Base-by-base conservation (phyloP, 768 basidiomycete species). In the Lyophyllum shimeji region DNA sequence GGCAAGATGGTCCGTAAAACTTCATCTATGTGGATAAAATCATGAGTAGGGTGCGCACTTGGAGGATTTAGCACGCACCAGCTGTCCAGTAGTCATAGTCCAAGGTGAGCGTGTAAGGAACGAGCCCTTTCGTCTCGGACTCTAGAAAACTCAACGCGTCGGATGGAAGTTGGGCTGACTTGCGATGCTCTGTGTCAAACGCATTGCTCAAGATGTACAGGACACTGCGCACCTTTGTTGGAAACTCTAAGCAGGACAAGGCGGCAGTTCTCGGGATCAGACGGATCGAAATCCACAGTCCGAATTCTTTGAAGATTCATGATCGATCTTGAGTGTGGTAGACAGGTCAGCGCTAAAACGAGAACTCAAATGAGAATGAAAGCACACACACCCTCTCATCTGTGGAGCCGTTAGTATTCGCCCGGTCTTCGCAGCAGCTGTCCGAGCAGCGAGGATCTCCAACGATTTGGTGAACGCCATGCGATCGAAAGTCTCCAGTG, bases 1-100 rank as follows among this genome's bases (percentile, higher is more conserved):
- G 96, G 97, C 8, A 99, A 77, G 49, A 95, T 80, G 11, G 87
- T 81, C 44, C 87, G 82, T 17, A 99, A 73, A 29, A 98, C 86
- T 45, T 98, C 92, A 67, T 91, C 94, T 95, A 51, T 13, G 52
- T n/a, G 90, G 47, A 23, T 48, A 25, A 13, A 33, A 50, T 53
- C 24, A 29, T 5, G 46, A 57, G 2, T 3, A 46, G 13, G 17
- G 39, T 25, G 15, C 20, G 33, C 46, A 3, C 57, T 21, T 2
- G 18, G 39, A 37, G 0, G 54, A 44, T 34, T 18, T 20, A 33
- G 45, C 12, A 60, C 59, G 43, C 63, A 93, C 95, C 88, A 46
- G 92, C 82, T 1, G 82, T 86, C 96, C 96, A 98, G 69, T 93
- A 89, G 65, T 89, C 80, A 67, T 98, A 98, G 53, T 82, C 80